Percentiles rank a stretch among this genome's conserved stretches.
Evolutionary conservation across 2,329 filamentous ascomycete species (phyloP).

Genomic region (Aspergillus costaricaensis): DNA sequence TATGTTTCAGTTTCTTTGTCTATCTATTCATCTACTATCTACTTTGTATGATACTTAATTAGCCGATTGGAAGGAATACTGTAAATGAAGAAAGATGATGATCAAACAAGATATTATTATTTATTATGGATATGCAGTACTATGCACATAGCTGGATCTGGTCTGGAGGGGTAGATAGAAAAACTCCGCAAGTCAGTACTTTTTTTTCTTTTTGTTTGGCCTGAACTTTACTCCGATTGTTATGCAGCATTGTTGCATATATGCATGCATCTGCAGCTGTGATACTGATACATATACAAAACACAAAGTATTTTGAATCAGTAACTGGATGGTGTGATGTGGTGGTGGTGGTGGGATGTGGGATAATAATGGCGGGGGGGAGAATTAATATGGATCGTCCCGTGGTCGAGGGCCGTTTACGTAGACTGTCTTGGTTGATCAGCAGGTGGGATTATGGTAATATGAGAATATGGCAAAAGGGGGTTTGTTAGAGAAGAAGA

Average conservation of each 20-base stretch:
- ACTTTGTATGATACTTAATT: too few species aligned
- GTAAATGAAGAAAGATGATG: too few species aligned
- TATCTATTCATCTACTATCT: too few species aligned
- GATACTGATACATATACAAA: not conserved
- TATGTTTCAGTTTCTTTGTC: too few species aligned
- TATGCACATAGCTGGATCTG: not conserved
- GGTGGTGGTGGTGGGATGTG: not conserved
- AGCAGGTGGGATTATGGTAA: not conserved
- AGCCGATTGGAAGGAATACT: too few species aligned
- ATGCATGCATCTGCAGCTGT: not conserved
- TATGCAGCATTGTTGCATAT: not conserved
- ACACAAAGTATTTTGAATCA: not conserved
- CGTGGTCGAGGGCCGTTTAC: not conserved
- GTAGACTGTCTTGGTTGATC: constrained; percentile 3
- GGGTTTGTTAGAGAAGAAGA: not conserved
- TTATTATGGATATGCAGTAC: too few species aligned
- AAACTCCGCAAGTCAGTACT: not conserved
- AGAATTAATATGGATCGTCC: not conserved
- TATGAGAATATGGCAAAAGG: not conserved
- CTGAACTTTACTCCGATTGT: not conserved
- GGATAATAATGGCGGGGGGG: not conserved
- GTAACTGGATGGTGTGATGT: too few species aligned
- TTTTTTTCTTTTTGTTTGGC: too few species aligned
- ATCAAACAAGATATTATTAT: too few species aligned
- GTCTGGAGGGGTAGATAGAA: not conserved